These are phyloP conservation scores for Neurospora terricola DNA, from an alignment of 495 filamentous ascomycete species.

Conservation along the genomic window DNA sequence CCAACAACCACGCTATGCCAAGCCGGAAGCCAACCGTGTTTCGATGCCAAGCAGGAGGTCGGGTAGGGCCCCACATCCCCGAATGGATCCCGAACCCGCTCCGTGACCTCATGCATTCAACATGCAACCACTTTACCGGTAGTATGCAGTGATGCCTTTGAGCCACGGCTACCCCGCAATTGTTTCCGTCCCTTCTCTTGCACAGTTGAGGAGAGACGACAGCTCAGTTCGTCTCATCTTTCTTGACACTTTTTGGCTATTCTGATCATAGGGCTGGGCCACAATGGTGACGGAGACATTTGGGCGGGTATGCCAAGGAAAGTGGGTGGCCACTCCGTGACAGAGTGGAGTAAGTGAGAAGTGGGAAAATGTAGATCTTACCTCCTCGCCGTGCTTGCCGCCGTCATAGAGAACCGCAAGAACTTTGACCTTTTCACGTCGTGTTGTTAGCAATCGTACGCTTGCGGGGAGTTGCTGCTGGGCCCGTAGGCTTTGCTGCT, in stretches of 20 bases:
- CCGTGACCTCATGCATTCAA: not conserved
- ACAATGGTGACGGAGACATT: not conserved
- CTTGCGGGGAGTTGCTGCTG: not conserved
- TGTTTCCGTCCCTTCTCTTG: not conserved
- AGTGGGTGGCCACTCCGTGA: not conserved
- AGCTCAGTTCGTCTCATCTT: not conserved
- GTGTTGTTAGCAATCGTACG: constrained; percentile 34
- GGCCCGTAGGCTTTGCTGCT: constrained; percentile 14
- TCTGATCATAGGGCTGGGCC: not conserved
- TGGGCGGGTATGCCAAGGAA: not conserved
- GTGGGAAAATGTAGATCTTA: constrained; percentile 18
- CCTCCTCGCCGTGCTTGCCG: constrained; percentile 39
- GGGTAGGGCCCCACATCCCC: not conserved
- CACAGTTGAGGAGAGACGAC: not conserved
- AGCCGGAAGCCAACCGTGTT: not conserved
- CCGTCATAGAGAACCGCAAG: constrained; percentile 48
- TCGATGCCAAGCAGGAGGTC: not conserved
- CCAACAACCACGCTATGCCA: not conserved
- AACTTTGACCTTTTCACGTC: constrained; percentile 48
- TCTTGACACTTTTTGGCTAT: no score
- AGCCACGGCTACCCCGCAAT: not conserved
- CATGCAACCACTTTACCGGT: not conserved
- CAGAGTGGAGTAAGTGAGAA: constrained; percentile 1
- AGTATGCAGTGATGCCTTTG: not conserved
- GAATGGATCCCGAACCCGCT: not conserved